phyloP scores from a whole-genome alignment of 2,329 filamentous ascomycete species.

The Alternaria infectoria region DNA sequence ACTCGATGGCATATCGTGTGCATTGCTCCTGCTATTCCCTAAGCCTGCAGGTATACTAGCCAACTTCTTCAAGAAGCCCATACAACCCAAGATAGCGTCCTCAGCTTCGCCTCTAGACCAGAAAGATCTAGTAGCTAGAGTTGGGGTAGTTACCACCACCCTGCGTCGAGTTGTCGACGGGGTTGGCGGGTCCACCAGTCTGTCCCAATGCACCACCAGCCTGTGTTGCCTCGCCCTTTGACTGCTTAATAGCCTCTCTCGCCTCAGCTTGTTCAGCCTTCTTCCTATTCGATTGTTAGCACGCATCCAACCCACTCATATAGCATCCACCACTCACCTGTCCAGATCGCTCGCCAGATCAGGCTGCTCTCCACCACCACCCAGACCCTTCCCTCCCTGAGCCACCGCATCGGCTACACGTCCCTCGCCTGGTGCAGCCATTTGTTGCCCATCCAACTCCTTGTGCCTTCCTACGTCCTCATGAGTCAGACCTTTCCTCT shows the following conservation, averaged over 20 bases:
- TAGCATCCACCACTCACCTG: slow-evolving; percentile 30
- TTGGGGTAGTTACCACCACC: slow-evolving; percentile 31
- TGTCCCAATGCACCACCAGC: slow-evolving; percentile 54
- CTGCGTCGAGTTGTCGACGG: slow-evolving; percentile 26
- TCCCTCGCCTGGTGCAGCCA: slow-evolving; percentile 57
- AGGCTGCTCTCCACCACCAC: slow-evolving; percentile 46
- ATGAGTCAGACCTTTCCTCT: slow-evolving; percentile 47
- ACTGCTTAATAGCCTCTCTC: slow-evolving; percentile 49
- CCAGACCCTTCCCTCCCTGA: slow-evolving; percentile 31
- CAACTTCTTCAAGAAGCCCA: fast-evolving
- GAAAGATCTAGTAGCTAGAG: slow-evolving; percentile 16
- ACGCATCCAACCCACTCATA: not conserved
- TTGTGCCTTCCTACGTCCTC: slow-evolving; percentile 52
- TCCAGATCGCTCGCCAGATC: slow-evolving; percentile 56
- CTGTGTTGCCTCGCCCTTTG: slow-evolving; percentile 46
- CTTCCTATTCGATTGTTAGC: slow-evolving; percentile 46
- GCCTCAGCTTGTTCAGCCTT: slow-evolving; percentile 56
- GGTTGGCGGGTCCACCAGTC: slow-evolving; percentile 54
- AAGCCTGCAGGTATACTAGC: not conserved
- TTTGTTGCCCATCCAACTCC: slow-evolving; percentile 57
- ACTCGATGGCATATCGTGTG: not conserved
- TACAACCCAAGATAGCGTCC: not conserved
- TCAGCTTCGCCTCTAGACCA: not conserved
- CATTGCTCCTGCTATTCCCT: not conserved
- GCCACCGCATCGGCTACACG: slow-evolving; percentile 52